Evolutionary conservation across 73 alveolate genomes (phyloP).

Genomic region (Symbiodinium pilosum): DNA sequence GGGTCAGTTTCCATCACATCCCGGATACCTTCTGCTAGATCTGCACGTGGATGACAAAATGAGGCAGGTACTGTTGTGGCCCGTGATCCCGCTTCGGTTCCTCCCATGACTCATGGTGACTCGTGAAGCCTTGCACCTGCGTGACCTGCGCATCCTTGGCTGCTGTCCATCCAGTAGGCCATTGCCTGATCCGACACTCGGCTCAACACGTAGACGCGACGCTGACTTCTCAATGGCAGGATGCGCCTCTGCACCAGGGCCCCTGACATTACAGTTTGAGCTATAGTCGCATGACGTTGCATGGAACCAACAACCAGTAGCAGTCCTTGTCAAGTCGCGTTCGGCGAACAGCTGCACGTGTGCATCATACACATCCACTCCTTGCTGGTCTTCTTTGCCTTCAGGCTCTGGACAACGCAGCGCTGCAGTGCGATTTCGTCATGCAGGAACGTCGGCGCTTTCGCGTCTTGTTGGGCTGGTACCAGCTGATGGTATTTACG

Average conservation of each 20-base stretch:
- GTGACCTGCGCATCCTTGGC: not conserved
- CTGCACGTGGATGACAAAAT: too few species aligned
- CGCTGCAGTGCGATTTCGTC: too few species aligned
- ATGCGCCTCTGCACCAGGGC: not conserved
- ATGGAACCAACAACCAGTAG: too few species aligned
- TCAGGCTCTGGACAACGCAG: too few species aligned
- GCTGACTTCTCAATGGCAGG: not conserved
- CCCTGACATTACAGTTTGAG: not conserved
- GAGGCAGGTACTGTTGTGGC: not conserved
- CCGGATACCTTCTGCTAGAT: too few species aligned
- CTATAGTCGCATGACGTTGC: too few species aligned
- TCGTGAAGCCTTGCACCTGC: not conserved
- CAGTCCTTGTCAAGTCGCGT: constrained; percentile 54
- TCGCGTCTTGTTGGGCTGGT: too few species aligned
- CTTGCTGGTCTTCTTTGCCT: constrained; percentile 47
- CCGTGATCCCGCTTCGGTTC: not conserved
- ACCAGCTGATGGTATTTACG: too few species aligned
- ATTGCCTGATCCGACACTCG: not conserved
- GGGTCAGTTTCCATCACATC: too few species aligned
- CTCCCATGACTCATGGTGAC: not conserved
- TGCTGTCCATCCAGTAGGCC: not conserved
- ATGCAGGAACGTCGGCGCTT: too few species aligned
- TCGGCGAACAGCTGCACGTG: constrained; percentile 51
- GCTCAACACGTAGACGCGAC: too few species aligned
- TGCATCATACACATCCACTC: constrained; percentile 61